phyloP scores from a whole-genome alignment of 2,329 filamentous ascomycete genomes.

The Coniosporium tulheliwenetii region DNA sequence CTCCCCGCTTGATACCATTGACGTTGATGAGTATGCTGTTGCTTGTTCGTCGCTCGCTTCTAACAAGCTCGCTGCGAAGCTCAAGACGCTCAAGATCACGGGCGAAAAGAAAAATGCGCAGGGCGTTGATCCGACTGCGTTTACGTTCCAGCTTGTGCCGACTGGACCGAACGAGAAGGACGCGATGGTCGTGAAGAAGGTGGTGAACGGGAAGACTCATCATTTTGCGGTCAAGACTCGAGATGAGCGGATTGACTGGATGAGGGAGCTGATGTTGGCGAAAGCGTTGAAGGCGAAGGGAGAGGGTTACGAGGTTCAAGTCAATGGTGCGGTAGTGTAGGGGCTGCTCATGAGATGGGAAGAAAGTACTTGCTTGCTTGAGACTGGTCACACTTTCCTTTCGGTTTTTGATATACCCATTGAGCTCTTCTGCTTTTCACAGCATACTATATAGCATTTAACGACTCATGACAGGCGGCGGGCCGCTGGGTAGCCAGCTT shows the following conservation, averaged over 20 bases:
- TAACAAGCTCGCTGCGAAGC: constrained; percentile 72
- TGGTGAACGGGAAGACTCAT: constrained; percentile 66
- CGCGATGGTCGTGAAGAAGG: constrained; percentile 28
- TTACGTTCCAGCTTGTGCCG: constrained; percentile 75
- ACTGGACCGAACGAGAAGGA: constrained; percentile 33
- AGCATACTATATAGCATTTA: too few species aligned
- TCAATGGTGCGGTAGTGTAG: constrained; percentile 41
- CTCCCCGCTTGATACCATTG: constrained; percentile 62
- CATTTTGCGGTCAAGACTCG: constrained; percentile 81
- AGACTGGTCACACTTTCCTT: too few species aligned
- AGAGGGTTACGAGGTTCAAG: constrained; percentile 66
- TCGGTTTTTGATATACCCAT: too few species aligned
- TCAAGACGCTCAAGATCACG: constrained; percentile 57
- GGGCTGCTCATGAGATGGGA: constrained; percentile 2
- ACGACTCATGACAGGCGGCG: too few species aligned
- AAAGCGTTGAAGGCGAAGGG: constrained; percentile 76
- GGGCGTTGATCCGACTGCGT: constrained; percentile 43
- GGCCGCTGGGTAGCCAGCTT: too few species aligned
- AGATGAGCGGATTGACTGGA: constrained; percentile 93
- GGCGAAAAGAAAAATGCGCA: constrained; percentile 34
- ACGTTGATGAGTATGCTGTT: constrained; percentile 80
- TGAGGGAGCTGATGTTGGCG: constrained; percentile 82
- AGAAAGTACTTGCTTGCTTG: too few species aligned
- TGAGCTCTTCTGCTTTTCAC: too few species aligned
- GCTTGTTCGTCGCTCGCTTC: constrained; percentile 65